Evolutionary conservation across 768 basidiomycete species (phyloP), one percentile per base, ranked within the genome.

Genomic region (Tylopilus subfusipes): DNA sequence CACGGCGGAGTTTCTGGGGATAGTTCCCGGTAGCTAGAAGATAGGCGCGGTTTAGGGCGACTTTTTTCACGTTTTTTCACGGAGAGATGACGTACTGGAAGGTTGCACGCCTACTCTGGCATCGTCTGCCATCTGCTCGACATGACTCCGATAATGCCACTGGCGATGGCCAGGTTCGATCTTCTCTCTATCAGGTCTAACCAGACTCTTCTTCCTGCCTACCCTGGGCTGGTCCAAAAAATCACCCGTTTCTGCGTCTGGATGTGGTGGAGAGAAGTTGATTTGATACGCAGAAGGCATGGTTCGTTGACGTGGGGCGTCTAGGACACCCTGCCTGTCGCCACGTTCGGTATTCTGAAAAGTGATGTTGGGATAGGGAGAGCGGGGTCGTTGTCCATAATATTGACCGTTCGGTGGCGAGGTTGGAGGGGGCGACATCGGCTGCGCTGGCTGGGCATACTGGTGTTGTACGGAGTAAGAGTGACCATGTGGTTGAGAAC

Each of bases 111-210:
- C 90, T 7, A 90, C 77, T 43, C 78, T 65, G n/a, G 83, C 79
- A 64, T 89, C 84, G 52, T 86, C 77, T 70, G 86, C 83, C 66
- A 90, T 74, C 68, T 85, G 83, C 22, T 88, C 87, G 19, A 91
- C 91, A 72, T 90, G 93, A 53, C 79, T 84, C 50, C 91, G 84
- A 73, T 98, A 98, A 73, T 98, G 89, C 86, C 88, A 98, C 64
- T 94, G 86, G 47, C 93, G 82, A 76, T 98, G 93, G 39, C 85
- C 84, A 11, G 94, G 93, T 65, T 98, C 94, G 62, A 98, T 91
- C 78, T 95, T 93, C 76, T 97, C 95, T 53, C 96, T 78, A 72
- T 99, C 96, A 5, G 96, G 96, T 52, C 81, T 77, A 50, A 98
- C 90, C 18, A 99, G 79, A 68, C 87, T 90, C 79, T 94, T 95